Evolutionary conservation across 352 stramenopile species (phyloP).

Genomic region (Nothophytophthora sp.): DNA sequence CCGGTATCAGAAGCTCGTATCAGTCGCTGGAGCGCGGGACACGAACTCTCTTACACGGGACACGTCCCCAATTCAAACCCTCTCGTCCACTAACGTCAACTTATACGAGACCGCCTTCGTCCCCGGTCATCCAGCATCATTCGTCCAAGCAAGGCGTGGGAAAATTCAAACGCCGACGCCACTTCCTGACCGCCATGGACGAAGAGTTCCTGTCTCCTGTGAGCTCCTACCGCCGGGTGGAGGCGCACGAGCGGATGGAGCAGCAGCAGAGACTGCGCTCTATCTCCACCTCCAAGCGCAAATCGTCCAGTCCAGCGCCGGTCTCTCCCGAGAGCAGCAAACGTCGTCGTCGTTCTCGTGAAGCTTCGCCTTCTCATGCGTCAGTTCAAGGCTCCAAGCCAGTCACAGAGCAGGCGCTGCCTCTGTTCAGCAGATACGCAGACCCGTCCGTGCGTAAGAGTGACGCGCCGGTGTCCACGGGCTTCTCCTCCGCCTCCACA

Average conservation of each 20-base stretch:
- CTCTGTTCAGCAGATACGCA: conserved; percentile 27
- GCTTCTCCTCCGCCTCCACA: conserved; percentile 5
- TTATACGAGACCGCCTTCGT: too few relatives aligned
- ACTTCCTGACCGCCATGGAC: neutral
- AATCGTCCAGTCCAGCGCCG: neutral
- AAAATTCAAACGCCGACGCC: too few relatives aligned
- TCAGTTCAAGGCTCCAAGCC: neutral
- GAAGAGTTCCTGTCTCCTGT: conserved; percentile 10
- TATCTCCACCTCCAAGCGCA: conserved; percentile 2
- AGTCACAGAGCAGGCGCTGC: neutral
- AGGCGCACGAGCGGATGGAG: neutral
- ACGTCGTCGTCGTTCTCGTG: too few relatives aligned
- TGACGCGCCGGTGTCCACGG: neutral
- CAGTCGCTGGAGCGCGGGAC: too few relatives aligned
- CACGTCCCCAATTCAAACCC: too few relatives aligned
- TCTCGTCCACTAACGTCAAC: too few relatives aligned
- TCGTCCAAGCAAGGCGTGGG: too few relatives aligned
- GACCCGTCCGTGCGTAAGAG: conserved; percentile 12
- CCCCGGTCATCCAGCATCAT: too few relatives aligned
- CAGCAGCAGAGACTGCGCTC: conserved; percentile 4
- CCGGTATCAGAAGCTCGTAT: too few relatives aligned
- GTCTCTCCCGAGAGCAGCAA: neutral
- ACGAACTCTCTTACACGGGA: too few relatives aligned
- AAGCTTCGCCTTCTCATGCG: neutral
- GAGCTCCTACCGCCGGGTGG: conserved; percentile 1